Base-by-base conservation (phyloP, 257 asterid species). In the Solanum gandarillasii region DNA sequence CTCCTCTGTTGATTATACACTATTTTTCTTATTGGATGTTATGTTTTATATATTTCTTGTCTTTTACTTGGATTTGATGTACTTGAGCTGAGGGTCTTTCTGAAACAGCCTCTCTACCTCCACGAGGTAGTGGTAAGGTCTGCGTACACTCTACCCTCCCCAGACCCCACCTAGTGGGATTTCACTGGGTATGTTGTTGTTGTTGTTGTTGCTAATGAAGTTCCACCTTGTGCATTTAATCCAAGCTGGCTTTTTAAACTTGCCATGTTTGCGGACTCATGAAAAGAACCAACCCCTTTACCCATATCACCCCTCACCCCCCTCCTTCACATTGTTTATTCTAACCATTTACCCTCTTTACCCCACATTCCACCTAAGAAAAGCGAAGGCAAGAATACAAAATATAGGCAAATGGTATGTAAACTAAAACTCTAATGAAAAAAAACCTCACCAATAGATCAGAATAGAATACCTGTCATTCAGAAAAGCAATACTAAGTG, bases 401-500 rank as follows among this genome's bases (percentile, higher is more conserved):
- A 14, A 79, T 14, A 27, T 18, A 41, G 38, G n/a, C 65, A 4
- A 39, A 79, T 43, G 25, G 20, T 41, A 41, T 8, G 84, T 41
- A 41, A 41, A 78, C 65, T 16, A 43, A 27, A 27, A 79, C 67
- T 46, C 29, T 81, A 0, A 46, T 29, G 41, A 46, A 16, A 46
- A 2, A 46, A 81, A 46, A 27, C 10, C 39, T 18, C 11, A 46
- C 68, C 85, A 18, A 29, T 1, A 78, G 31, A 23, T 62, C 14
- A 23, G 23, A n/a, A 78, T 78, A 78, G 36, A 87, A 39, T 92
- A 95, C 99, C 98, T 96, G 90, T 96, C 98, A 91, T 96, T 96
- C 83, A 96, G 95, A 90, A 94, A 92, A 73, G 99, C 98, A 86
- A 94, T 91, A 92, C 94, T 92, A 79, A 96, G 91, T 74, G 98